Base-by-base conservation (phyloP, 2,329 filamentous ascomycete genomes). In the Beauveria asiatica region DNA sequence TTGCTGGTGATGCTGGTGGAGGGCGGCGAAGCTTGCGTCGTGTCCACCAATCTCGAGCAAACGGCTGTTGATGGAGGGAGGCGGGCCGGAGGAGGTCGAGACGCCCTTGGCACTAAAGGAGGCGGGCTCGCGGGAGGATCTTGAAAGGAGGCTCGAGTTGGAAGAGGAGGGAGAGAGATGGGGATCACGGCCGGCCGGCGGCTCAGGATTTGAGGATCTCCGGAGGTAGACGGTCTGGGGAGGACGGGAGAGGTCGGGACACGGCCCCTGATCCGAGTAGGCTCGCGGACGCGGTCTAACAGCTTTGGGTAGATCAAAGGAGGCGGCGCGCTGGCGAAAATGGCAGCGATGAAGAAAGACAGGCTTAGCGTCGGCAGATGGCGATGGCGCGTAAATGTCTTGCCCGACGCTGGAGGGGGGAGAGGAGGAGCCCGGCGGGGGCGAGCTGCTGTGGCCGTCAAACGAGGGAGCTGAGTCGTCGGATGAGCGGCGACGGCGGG, bases 61-160 rank as follows among this genome's bases (percentile, higher is more conserved):
- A 63, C 72, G 70, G 30, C 70, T 66, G 60, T 66, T 73, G 60
- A 72, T 63, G 39, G 70, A 65, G 23, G 69, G 64, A 51, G 70
- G 69, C 53, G 70, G 70, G 45, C 67, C 68, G 62, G 68, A 67
- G 59, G 69, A 68, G 42, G 66, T 68, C 53, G 70, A 70, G 61
- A 67, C 67, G 63, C 67, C 71, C 68, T 70, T 69, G 61, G 75
- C 73, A 65, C 69, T 70, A 63, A 69, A 71, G 44, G 72, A 74
- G 54, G 73, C 68, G 58, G 74, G 72, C 42, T 73, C 72, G 65
- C 75, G 76, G 65, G 73, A 73, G 62, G 70, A 69, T 41, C 67
- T 69, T 59, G 72, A 67, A 56, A 68, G 71, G 51, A 72, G 65
- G 51, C 69, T 65, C 60, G 69, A 65, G 60, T 67, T 64, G 3